A percentile compares a stretch with the other conserved stretches of the same genome.
Conservation (phyloP, 805 yeast genomes). For the Yarrowia hollandica region DNA sequence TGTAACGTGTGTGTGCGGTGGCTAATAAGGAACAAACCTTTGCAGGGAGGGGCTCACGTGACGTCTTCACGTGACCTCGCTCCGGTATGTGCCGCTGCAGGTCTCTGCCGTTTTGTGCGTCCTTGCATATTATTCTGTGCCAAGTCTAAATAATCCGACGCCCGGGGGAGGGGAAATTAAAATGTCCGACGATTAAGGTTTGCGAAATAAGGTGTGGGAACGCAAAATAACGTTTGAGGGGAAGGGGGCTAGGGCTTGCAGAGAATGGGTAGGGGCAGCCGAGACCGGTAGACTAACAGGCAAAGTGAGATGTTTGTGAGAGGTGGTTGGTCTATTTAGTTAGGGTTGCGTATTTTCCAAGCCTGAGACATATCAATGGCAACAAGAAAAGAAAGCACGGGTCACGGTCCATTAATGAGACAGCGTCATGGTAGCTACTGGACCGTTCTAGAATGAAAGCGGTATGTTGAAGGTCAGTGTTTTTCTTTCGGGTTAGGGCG, state of each 20-base stretch:
- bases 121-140: background rate
- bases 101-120: conserved; percentile 9
- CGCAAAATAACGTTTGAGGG: conserved; percentile 3
- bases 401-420: too few species aligned
- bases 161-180: conserved; percentile 24
- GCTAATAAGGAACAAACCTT: too few species aligned
- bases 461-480: too few species aligned
- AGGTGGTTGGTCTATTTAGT: background rate
- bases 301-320: background rate
- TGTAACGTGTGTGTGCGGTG: too few species aligned
- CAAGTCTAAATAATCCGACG: conserved; percentile 20
- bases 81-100: background rate
- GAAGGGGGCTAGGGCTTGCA: conserved; percentile 2
- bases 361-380: background rate
- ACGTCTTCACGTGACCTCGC: background rate
- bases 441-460: too few species aligned
- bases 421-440: too few species aligned
- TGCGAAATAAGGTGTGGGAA: background rate
- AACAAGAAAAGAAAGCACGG: too few species aligned
- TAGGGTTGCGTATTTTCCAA: background rate
- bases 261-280: conserved; percentile 4
- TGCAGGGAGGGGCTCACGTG: background rate
- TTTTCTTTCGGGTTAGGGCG: too few species aligned
- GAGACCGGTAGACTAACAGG: background rate
- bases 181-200: conserved; percentile 17